A percentile compares a stretch with the other conserved stretches of the same genome.
phyloP scores from a whole-genome alignment of 1,284 basidiomycete species.

The Puccinia hordei region DNA sequence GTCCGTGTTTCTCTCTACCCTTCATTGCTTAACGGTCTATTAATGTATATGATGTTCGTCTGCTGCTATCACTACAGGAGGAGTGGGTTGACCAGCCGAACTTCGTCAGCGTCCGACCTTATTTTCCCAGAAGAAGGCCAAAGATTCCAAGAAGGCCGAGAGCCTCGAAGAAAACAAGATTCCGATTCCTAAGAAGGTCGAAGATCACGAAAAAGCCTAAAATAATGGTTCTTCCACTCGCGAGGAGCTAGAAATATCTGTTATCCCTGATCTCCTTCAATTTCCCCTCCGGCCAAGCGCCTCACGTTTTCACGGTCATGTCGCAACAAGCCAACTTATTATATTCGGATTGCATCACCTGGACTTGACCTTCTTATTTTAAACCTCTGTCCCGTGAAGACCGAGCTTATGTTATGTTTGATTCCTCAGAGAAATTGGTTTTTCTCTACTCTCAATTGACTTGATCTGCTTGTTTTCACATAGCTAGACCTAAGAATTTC shows the following conservation, averaged over 20 bases:
- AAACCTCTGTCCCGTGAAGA: background rate
- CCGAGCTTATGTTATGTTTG: background rate
- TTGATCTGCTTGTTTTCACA: background rate
- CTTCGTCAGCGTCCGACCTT: slow-evolving; percentile 15
- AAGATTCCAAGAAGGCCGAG: too few species aligned
- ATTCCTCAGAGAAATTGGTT: background rate
- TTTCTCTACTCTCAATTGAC: background rate
- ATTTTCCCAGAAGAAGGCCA: too few species aligned
- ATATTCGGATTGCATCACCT: slow-evolving; percentile 7
- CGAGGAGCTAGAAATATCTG: too few species aligned
- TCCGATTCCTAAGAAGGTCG: background rate
- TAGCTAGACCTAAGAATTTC: slow-evolving; percentile 1
- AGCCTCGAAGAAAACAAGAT: too few species aligned
- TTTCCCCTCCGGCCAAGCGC: background rate
- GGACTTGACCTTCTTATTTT: background rate
- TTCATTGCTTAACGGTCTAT: background rate
- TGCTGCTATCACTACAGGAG: background rate
- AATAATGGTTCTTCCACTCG: background rate
- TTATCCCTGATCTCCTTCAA: background rate
- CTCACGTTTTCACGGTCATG: background rate
- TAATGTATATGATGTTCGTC: background rate
- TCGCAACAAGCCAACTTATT: background rate
- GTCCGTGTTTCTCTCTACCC: background rate
- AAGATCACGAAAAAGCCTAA: background rate
- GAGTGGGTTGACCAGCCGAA: slow-evolving; percentile 24